Evolutionary conservation across 176 grass and related monocot genomes (phyloP), one percentile per base, ranked within the genome.

Genomic region (Zoysia pacifica): DNA sequence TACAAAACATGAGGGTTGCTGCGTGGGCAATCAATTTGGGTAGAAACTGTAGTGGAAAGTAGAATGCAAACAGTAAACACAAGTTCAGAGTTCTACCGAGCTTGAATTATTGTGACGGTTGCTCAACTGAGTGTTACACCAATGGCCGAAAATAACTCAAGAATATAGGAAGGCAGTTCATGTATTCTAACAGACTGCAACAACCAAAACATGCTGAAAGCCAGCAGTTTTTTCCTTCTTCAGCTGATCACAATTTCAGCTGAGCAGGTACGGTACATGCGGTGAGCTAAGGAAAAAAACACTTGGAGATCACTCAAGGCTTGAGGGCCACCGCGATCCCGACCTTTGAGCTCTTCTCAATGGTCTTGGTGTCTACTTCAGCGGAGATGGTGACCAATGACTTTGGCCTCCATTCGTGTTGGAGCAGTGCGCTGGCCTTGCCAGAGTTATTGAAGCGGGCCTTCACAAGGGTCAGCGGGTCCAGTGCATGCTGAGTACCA

Each of bases 291-390:
- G 4, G 37, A 10, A 28, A 28, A 28, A 28, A 69, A n/a, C 18
- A 72, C 35, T 54, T 45, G 20, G 47, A 5, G 5, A 80, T 90
- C 77, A 91, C 84, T 94, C 83, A 99, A 77, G 96, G 96, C 79
- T 99, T 95, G 64, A 99, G 90, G 51, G 85, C 86, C 64, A 99
- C 78, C 0, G 90, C 90, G 2, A 99, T 78, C 50, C 96, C 92
- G 0, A 99, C 86, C 79, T 99, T 95, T 5, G 96, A 99, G 84
- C 96, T 95, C 90, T 99, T 99, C 82, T 99, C 90, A 3, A 99
- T 93, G 47, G 96, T 89, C 86, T 99, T 99, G 3, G 93, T 99
- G 81, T 99, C 92, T 0, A 99, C 92, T 46, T 99, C 93, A 0
- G 90, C 88, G 0, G 92, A 95, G 51, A 99, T 82, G 58, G 96